A percentile compares a stretch with the other conserved stretches of the same genome.
These are phyloP conservation scores for Pichia nanzhaoensis DNA, from an alignment of 805 yeast genomes.

Conservation along the genomic window DNA sequence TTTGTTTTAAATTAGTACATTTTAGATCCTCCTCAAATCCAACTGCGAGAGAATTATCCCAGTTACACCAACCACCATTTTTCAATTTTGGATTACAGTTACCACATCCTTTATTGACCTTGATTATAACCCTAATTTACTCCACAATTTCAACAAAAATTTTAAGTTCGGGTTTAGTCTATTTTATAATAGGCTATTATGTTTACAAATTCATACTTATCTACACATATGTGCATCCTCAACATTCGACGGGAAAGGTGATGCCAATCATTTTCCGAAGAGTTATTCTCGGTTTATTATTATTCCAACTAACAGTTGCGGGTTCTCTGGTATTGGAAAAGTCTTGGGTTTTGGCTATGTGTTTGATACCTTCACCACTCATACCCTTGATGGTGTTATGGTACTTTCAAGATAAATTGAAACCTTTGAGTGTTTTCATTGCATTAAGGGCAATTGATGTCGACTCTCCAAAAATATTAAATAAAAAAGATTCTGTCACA, in stretches of 20 bases:
- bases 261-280: slow-evolving; percentile 90
- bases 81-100: slow-evolving; percentile 86
- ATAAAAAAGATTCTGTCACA: too few species aligned
- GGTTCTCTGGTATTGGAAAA: slow-evolving; percentile 76
- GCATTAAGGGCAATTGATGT: slow-evolving; percentile 75
- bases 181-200: slow-evolving; percentile 78
- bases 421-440: slow-evolving; percentile 77
- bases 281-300: slow-evolving; percentile 67
- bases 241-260: slow-evolving; percentile 93
- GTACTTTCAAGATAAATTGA: slow-evolving; percentile 74
- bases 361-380: slow-evolving; percentile 70
- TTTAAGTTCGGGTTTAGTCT: slow-evolving; percentile 73
- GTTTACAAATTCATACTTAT: slow-evolving; percentile 88
- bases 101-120: slow-evolving; percentile 85
- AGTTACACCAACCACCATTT: slow-evolving; percentile 78
- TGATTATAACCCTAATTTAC: slow-evolving; percentile 79
- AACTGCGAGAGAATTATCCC: slow-evolving; percentile 77
- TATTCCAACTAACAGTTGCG: slow-evolving; percentile 89
- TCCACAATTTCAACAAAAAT: slow-evolving; percentile 87
- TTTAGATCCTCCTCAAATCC: slow-evolving; percentile 24
- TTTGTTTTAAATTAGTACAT: slow-evolving; percentile 45
- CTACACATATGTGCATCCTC: slow-evolving; percentile 89
- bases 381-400: slow-evolving; percentile 59
- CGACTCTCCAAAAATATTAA: slow-evolving; percentile 14
- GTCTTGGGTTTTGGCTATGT: slow-evolving; percentile 68